Evolutionary conservation across 108 stramenopile genomes (phyloP).

Genomic region (Discostella stelligeroides): DNA sequence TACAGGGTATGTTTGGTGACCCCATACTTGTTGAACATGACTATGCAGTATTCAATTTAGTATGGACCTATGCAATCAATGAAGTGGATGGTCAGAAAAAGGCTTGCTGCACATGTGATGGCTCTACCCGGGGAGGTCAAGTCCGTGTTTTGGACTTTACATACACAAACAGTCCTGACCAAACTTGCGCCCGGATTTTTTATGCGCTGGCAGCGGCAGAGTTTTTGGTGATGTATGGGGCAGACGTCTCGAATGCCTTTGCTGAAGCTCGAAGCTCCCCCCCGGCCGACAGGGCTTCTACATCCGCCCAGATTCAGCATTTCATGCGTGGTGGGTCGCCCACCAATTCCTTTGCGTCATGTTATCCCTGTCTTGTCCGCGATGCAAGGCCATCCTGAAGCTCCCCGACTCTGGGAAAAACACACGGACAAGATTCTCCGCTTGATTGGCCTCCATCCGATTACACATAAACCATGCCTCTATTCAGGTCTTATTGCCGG

Average conservation of each 20-base stretch:
- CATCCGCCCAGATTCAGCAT: not conserved
- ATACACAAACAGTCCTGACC: not conserved
- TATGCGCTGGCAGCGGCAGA: conserved; percentile 8
- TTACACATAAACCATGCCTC: no score
- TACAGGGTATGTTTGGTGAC: no score
- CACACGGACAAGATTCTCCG: no score
- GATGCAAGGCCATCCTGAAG: no score
- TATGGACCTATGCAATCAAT: conserved; percentile 13
- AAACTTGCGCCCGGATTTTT: not conserved
- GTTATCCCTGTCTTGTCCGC: conserved; percentile 9
- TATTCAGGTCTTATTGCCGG: no score
- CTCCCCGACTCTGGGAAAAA: no score
- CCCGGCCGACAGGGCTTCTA: conserved; percentile 8
- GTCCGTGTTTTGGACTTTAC: not conserved
- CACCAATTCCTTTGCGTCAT: not conserved
- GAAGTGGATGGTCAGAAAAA: conserved; percentile 10
- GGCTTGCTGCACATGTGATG: no score
- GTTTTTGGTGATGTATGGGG: not conserved
- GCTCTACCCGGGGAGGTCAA: not conserved
- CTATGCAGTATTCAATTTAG: not conserved
- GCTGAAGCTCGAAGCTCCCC: conserved; percentile 19
- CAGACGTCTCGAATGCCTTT: conserved; percentile 14
- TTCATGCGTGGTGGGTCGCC: no score
- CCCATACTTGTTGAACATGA: not conserved
- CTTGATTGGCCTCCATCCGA: no score